Evolutionary conservation across 1,284 basidiomycete genomes (phyloP).

Genomic region (Violaceomyces palustris): DNA sequence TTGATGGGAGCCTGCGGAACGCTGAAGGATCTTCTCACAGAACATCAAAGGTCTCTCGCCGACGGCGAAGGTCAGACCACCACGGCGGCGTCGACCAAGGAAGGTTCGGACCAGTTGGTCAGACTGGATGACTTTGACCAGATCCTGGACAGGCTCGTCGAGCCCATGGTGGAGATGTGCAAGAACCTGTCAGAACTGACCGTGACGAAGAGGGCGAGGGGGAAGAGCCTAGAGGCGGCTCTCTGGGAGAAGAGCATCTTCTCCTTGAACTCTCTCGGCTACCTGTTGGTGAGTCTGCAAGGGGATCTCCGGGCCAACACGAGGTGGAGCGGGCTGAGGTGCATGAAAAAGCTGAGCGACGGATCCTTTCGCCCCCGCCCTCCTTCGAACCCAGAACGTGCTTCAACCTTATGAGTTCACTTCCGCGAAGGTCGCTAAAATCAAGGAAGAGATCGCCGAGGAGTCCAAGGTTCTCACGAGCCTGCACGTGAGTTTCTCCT

Average conservation of each 20-base stretch:
- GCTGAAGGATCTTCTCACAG: slow-evolving; percentile 36
- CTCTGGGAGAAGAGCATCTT: slow-evolving; percentile 29
- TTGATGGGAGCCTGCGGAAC: slow-evolving; percentile 18
- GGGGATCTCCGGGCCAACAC: no score
- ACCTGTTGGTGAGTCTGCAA: slow-evolving; percentile 5
- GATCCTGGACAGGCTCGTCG: slow-evolving; percentile 28
- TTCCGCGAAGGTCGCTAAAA: no score
- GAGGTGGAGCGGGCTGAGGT: no score
- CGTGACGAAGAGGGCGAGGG: slow-evolving; percentile 4
- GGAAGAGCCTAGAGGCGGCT: slow-evolving; percentile 4
- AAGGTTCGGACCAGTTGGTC: no score
- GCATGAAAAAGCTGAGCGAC: no score
- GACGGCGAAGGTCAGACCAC: slow-evolving; percentile 3
- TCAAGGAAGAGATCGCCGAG: no score
- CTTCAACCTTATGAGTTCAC: no score
- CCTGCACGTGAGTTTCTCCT: no score
- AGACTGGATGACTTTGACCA: slow-evolving; percentile 15
- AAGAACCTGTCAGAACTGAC: slow-evolving; percentile 12
- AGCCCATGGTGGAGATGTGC: slow-evolving; percentile 25
- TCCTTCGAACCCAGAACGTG: no score
- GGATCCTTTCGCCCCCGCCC: no score
- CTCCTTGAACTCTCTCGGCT: slow-evolving; percentile 25
- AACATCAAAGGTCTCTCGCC: slow-evolving; percentile 22
- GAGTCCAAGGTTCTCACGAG: no score
- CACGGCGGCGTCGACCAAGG: not conserved